Evolutionary conservation across 768 basidiomycete genomes (phyloP).

Genomic region (Leccinum olivaceopallidum): DNA sequence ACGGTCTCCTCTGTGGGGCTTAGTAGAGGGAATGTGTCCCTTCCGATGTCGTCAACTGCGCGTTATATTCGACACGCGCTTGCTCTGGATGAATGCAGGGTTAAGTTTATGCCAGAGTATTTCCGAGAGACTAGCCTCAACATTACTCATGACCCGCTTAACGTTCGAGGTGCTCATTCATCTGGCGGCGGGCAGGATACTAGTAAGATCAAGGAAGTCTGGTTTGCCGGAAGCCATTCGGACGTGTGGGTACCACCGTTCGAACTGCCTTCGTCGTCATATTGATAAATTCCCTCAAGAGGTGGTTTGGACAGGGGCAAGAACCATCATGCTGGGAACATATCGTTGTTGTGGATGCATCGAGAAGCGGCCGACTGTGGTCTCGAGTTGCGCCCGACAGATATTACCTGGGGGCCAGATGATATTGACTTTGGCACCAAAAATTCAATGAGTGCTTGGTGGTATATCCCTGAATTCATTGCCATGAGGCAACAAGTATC

Average conservation of each 20-base stretch:
- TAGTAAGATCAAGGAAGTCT: conserved; percentile 34
- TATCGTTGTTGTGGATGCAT: too few relatives aligned
- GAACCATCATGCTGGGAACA: too few relatives aligned
- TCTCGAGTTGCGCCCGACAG: too few relatives aligned
- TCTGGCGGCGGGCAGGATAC: neutral
- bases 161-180: neutral
- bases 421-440: conserved; percentile 16
- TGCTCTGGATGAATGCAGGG: neutral
- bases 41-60: conserved; percentile 57
- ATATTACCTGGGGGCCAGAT: conserved; percentile 13
- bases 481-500: conserved; percentile 16
- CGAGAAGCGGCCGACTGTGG: too few relatives aligned
- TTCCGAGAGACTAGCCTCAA: conserved; percentile 23
- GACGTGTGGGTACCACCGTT: too few relatives aligned
- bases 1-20: conserved; percentile 46
- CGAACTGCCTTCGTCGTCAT: too few relatives aligned
- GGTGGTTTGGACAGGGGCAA: too few relatives aligned
- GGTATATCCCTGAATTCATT: conserved; percentile 8
- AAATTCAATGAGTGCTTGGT: conserved; percentile 12
- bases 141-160: conserved; percentile 5
- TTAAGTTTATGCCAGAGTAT: neutral
- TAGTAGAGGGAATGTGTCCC: conserved; percentile 39
- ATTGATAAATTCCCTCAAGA: too few relatives aligned
- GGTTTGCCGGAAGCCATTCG: neutral
- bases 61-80: neutral